A percentile compares a stretch with the other conserved stretches of the same genome.
phyloP scores from a whole-genome alignment of 2,329 filamentous ascomycete species.

The Bipolaris gigantea region DNA sequence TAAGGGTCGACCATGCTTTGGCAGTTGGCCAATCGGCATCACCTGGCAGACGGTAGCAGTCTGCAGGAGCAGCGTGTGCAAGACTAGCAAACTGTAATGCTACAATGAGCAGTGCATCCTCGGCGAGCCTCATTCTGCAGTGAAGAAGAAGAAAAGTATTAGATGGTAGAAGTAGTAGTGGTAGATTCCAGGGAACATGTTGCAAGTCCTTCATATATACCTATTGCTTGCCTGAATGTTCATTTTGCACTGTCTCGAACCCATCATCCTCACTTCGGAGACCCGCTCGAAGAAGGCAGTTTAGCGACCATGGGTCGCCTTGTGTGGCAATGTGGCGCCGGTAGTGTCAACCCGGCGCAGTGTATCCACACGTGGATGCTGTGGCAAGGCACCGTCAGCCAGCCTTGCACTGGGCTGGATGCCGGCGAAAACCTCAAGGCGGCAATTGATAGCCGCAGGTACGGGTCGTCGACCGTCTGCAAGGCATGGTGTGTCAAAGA shows the following conservation, averaged over 20 bases:
- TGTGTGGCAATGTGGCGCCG: constrained; percentile 6
- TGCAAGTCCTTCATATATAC: constrained; percentile 5
- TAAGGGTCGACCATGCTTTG: constrained; percentile 40
- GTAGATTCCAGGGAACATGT: not conserved
- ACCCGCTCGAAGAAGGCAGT: constrained; percentile 1
- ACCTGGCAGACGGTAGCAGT: constrained; percentile 28
- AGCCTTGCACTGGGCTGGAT: constrained; percentile 9
- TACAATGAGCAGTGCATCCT: constrained; percentile 3
- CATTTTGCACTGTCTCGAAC: constrained; percentile 3
- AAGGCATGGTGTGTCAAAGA: constrained; percentile 5
- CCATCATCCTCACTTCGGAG: constrained; percentile 6
- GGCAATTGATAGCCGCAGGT: constrained; percentile 3
- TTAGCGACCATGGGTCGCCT: not conserved
- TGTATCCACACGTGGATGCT: constrained; percentile 1
- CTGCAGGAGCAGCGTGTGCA: not conserved
- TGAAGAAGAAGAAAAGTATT: not conserved
- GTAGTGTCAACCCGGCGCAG: not conserved
- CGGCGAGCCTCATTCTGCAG: constrained; percentile 9
- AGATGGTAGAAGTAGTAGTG: not conserved
- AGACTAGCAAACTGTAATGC: constrained; percentile 3
- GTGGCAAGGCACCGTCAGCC: not conserved
- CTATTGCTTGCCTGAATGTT: not conserved
- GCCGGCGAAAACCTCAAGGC: constrained; percentile 1
- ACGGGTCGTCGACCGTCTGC: not conserved
- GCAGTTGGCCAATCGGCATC: constrained; percentile 44